Percentiles rank a stretch among this genome's conserved stretches.
phyloP scores from a whole-genome alignment of 1,139 yeast species.

The Saccharomyces hybrid region DNA sequence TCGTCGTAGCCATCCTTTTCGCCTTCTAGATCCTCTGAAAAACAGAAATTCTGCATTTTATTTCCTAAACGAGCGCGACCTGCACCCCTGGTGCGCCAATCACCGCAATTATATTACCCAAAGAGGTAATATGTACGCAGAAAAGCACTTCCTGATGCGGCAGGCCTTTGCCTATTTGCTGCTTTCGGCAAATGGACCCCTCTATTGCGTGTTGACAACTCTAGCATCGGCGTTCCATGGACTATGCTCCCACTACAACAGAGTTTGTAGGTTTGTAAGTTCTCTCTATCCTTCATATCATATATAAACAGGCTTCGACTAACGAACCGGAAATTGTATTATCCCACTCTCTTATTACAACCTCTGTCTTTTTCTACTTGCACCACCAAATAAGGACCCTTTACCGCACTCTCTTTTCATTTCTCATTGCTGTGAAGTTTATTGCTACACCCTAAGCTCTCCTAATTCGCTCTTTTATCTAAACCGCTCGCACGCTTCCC shows the following conservation, averaged over 20 bases:
- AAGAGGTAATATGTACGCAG: not conserved
- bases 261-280: not conserved
- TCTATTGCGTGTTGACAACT: not conserved
- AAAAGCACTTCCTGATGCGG: not conserved
- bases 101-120: not conserved
- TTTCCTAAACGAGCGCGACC: not conserved
- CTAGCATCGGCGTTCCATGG: not conserved
- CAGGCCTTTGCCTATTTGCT: not conserved
- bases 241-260: not conserved
- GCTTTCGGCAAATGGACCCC: not conserved
- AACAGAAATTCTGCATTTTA: not conserved
- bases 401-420: not conserved
- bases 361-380: not conserved
- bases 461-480: not conserved
- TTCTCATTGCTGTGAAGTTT: not conserved
- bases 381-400: not conserved
- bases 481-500: not conserved
- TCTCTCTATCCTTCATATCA: not conserved
- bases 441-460: not conserved
- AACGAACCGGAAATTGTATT: not conserved
- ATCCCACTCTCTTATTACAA: not conserved
- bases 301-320: not conserved
- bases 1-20: not conserved
- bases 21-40: not conserved
- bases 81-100: not conserved